Evolutionary conservation across 2,329 filamentous ascomycete species (phyloP), one percentile per base, ranked within the genome.

Genomic region (Purpureocillium lavendulum): DNA sequence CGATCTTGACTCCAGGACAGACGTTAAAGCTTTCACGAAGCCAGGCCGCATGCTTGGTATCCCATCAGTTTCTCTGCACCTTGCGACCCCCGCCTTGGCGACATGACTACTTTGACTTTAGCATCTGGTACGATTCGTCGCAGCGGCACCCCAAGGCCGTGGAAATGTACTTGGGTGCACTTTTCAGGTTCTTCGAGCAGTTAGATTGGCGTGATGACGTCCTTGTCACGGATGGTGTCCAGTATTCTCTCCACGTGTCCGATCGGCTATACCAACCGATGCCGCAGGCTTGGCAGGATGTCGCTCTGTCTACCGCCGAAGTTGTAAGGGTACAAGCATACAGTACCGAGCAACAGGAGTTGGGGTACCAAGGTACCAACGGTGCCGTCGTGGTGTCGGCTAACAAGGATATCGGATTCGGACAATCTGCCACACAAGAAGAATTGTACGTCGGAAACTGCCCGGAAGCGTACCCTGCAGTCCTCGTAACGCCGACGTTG

Each of bases 371-470:
- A 45, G 49, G 54, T 2, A 38, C 42, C 6, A 33, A 42, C 6
- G 51, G 55, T 2, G 57, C 53, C 3, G 53, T 52, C 6, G 56
- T 61, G 0, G 45, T 62, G 7, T 56, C 57, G 3, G 54, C 59
- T 4, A 63, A 64, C 41, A 58, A 54, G 29, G 44, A 54, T 21
- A 49, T 60, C 15, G 59, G 58, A 0, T 62, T 62, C 26, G 60
- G 60, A 1, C 51, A 60, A 44, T 60, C 58, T 4, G 59, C 57
- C 4, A 62, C 59, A 1, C 58, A 62, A 30, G 59, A 62, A 40
- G 59, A 62, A 32, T 40, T 61, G 6, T 59, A 56, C 37, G 52
- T 59, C 13, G 60, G 56, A 1, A 55, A 58, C 31, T 51, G 53
- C 10, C 59, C 59, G 2, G 59, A 62, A 43, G 50, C 49, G 2